Evolutionary conservation across 2,329 filamentous ascomycete species (phyloP).

Genomic region (Bipolaris zeicola): DNA sequence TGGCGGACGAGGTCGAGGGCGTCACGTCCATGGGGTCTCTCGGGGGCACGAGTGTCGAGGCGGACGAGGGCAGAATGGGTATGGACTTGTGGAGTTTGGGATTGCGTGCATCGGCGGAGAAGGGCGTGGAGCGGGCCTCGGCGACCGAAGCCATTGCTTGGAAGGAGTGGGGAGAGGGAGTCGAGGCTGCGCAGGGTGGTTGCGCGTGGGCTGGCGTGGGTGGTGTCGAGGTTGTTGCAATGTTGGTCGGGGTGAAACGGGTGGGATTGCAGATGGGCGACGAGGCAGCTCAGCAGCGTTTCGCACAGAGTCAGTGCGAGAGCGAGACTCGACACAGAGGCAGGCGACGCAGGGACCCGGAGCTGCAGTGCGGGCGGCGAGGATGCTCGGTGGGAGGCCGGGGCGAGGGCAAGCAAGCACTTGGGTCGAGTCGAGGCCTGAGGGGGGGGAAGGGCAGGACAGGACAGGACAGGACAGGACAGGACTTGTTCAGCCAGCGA

Average conservation of each 20-base stretch:
- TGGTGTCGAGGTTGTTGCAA: background rate
- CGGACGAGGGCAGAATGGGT: slow-evolving; percentile 57
- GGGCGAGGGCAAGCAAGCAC: background rate
- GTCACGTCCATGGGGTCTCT: slow-evolving; percentile 63
- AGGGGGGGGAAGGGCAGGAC: background rate
- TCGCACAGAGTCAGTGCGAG: slow-evolving; percentile 9
- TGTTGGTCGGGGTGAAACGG: background rate
- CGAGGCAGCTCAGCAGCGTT: slow-evolving; percentile 3
- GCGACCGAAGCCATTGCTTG: slow-evolving; percentile 52
- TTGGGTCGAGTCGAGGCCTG: background rate
- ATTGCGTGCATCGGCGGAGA: slow-evolving; percentile 51
- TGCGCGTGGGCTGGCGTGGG: slow-evolving; percentile 14
- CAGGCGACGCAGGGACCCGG: slow-evolving; percentile 7
- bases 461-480: background rate
- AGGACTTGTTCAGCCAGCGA: background rate
- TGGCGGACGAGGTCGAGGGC: slow-evolving; percentile 38
- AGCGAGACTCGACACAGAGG: slow-evolving; percentile 10
- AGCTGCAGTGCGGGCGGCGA: slow-evolving; percentile 16
- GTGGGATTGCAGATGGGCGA: background rate
- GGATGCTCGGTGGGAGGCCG: slow-evolving; percentile 22
- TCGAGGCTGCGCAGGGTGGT: slow-evolving; percentile 15
- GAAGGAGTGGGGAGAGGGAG: slow-evolving; percentile 12
- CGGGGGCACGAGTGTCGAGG: slow-evolving; percentile 51
- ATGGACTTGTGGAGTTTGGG: slow-evolving; percentile 57
- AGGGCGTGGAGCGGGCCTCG: slow-evolving; percentile 54